Evolutionary conservation across 768 basidiomycete genomes (phyloP), one percentile per base, ranked within the genome.

Genomic region (Psilocybe subaeruginosa): DNA sequence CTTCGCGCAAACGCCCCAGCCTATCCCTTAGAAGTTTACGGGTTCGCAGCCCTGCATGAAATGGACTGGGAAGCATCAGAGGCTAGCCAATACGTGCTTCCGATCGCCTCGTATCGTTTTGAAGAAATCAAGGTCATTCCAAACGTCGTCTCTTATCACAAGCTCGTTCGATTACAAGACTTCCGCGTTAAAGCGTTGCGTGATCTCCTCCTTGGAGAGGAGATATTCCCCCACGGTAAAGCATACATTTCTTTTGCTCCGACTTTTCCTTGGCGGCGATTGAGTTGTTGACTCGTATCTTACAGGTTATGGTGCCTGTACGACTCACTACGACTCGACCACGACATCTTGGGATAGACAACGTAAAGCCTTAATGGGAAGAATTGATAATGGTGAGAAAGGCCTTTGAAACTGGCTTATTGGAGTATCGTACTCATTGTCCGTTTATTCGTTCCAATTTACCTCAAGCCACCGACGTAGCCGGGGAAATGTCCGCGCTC

Each of bases 201-300:
- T 49, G 77, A 79, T 29, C 73, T 86, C 5, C 69, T 90, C 16
- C 68, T 85, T 41, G 77, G 74, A 19, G 88, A 90, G 67, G 83
- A 86, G 35, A 78, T 91, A 48, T 92, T 91, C 67, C 90, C 90
- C 17, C 85, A 88, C 71, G 87, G 88, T 80, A 56, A 46, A 30
- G 29, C n/a, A 39, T 37, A 23, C 23, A 23, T 51, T 14, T 39
- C 41, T 31, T n/a, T 35, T n/a, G 9, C 43, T 35, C 50, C 27
- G 37, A 17, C 45, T 33, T 23, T 53, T 59, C 57, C 58, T 51
- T 50, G 19, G 31, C 56, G 43, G 49, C 53, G 49, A 61, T 57
- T 56, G 33, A 48, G 19, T 33, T 47, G 3, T 19, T 57, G 55
- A 37, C 59, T 48, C 51, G 41, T 57, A 17, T 48, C 48, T 30